Base-by-base conservation (phyloP, 2,329 filamentous ascomycete species). In the Fusarium verticillioides region DNA sequence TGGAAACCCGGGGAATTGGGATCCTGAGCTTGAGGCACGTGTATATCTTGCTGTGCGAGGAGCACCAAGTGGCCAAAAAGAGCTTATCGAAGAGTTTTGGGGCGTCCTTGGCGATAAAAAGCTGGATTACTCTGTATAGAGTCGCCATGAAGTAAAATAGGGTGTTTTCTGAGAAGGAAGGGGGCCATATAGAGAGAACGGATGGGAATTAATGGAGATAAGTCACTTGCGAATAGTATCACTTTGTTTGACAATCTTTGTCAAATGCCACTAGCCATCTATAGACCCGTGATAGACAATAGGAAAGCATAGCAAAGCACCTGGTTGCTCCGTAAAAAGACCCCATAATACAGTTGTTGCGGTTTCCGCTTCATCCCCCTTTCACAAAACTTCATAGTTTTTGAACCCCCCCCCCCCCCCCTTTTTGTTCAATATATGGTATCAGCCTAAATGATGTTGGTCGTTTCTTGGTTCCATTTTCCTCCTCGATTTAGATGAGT, bases 1-100 rank as follows among this genome's bases (percentile, higher is more conserved):
- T 78, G 92, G 90, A 9, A 95, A 95, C 79, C 90, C 92, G 1
- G 93, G 92, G 0, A 87, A 88, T 62, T 95, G 93, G 93, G 82
- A 89, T n/a, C 84, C 87, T 4, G 82, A 83, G 60, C 79, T 93
- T 60, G 90, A 92, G 75, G 84, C 84, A 65, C 84, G 91, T 59
- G 85, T 88, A 69, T 93, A 92, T 77, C 83, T 93, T 47, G 91
- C 90, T 9, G 86, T 93, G 36, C 83, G 91, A 46, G 89, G 87
- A 1, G 90, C 90, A 34, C 86, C 87, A 23, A 82, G 81, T 47
- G 90, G 89, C 4, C 90, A 92, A 81, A 86, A 85, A 81, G 88
- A 88, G 80, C 83, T 92, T 54, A 85, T 92, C 6, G 84, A 92
- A 77, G 89, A 92, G 83, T 87, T 93, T 66, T 93, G 91, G 91